Conservation (phyloP, 2,329 filamentous ascomycete genomes). For the Neonectria coccinea region DNA sequence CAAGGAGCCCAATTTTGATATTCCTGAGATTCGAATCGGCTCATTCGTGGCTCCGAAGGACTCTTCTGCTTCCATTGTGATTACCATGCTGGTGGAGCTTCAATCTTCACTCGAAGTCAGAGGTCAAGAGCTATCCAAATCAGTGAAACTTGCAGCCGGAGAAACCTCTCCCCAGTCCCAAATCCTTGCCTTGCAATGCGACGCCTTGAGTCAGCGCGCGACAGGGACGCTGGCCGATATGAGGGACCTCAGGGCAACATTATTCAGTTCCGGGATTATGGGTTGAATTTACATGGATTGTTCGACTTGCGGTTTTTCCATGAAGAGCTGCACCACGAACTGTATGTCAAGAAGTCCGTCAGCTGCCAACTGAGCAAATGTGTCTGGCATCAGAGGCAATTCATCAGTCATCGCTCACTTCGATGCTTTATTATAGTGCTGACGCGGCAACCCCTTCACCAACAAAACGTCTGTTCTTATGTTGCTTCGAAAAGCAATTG, state of each 20-base stretch:
- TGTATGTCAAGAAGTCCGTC: neutral
- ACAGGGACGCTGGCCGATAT: constrained; percentile 37
- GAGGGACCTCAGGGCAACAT: constrained; percentile 7
- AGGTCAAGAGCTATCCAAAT: constrained; percentile 28
- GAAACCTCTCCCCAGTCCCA: constrained; percentile 35
- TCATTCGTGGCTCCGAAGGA: constrained; percentile 51
- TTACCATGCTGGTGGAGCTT: constrained; percentile 49
- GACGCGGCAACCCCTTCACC: neutral
- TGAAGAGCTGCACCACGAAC: neutral
- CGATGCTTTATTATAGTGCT: neutral
- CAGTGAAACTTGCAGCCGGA: constrained; percentile 20
- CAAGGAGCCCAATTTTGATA: constrained; percentile 49
- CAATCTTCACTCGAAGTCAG: constrained; percentile 40
- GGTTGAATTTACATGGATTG: neutral
- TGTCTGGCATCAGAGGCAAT: neutral
- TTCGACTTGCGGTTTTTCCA: neutral
- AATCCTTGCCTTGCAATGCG: constrained; percentile 45
- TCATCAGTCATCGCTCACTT: neutral
- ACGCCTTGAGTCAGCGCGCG: constrained; percentile 39
- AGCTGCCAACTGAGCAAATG: neutral
- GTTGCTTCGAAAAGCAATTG: neutral
- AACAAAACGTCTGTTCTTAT: neutral
- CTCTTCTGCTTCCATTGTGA: constrained; percentile 50
- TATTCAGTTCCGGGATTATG: constrained; percentile 14
- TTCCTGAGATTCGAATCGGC: constrained; percentile 57